Base-by-base conservation (phyloP, 176 grass and related monocot species). In the Themeda triandra region DNA sequence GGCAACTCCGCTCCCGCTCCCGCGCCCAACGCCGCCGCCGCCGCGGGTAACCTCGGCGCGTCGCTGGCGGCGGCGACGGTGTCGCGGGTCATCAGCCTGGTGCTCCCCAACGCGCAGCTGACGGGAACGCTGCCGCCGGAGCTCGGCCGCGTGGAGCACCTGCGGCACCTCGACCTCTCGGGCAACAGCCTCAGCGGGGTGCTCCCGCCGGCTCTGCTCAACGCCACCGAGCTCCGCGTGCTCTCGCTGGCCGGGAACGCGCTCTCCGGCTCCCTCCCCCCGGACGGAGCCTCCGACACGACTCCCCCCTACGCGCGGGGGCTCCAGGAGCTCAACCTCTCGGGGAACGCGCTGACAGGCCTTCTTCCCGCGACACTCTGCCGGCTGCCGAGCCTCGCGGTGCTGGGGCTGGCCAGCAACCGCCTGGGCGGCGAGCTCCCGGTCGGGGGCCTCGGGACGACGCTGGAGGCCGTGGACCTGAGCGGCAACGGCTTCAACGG, bases 121-220 rank as follows among this genome's bases (percentile, higher is more conserved):
- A 40, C 69, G 0, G 97, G 90, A 2, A 39, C 81, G 13, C 23
- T 99, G 21, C 83, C 85, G 0, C 71, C 88, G 1, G 93, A 94
- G 15, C 85, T 99, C 8, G 88, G 81, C 66, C 90, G 76, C 62
- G 53, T 99, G 77, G 88, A 96, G 76, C 93, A 96, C 86, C 92
- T 96, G 24, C 93, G 90, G 75, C 93, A 99, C 84, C 78, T 99
- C 58, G 97, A 99, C 79, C 85, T 99, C 76, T 92, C 97, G 28
- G 88, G 90, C 41, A 99, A 96, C 89, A 13, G 19, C 21, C 23
- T 99, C 37, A 94, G 69, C 58, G 90, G 97, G 7, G 73, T 24
- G 6, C 21, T 99, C 10, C 97, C 93, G 2, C 0, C 21, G 0
- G 37, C 96, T 1, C 69, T 96, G 31, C 87, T 94, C 84, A 92